Base-by-base conservation (phyloP, 441 rosid genomes). In the Pelargonium cotyledonis region DNA sequence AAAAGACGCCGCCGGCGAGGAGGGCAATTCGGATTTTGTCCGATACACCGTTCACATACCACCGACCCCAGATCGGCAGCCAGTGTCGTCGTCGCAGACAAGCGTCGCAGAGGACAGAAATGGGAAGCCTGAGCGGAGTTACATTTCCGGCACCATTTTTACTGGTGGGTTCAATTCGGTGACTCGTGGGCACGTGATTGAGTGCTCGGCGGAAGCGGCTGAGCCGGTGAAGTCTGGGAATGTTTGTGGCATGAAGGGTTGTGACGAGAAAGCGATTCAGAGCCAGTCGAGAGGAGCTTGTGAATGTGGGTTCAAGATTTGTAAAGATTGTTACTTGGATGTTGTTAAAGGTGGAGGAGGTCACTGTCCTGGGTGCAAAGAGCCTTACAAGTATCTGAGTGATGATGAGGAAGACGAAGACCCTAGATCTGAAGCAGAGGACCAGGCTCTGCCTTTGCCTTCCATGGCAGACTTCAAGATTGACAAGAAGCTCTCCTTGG, bases 11-110 rank as follows among this genome's bases (percentile, higher is more conserved):
- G 72, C 71, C 7, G 55, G 55, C 3, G 85, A 85, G 11, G 89
- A 82, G n/a, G 35, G 68, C 0, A 80, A 65, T 41, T 79, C 89
- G 5, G 91, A 83, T 12, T 87, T 81, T 68, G 76, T 88, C 8
- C 71, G 80, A 3, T 91, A 91, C 65, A 89, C 95, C 0, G 97
- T 91, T 47, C 97, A 89, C 18, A 89, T 91, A 11, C 97, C 97
- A 4, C 84, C 95, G 0, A 91, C 97, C 49, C 97, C 97, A 0
- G 97, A 91, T 72, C 88, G 84, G 72, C 89, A 86, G 49, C 76
- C 87, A 9, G 66, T 88, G 38, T 79, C 85, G 10, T 70, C 80
- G 66, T 88, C 92, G 0, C 87, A 79, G 8, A 80, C 82, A 0
- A 87, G 95, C 75, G 68, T 79, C 26, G 26, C 26, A 23, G 26